Evolutionary conservation across 352 stramenopile genomes (phyloP), one percentile per base, ranked within the genome.

Genomic region (Pythium apleroticum): DNA sequence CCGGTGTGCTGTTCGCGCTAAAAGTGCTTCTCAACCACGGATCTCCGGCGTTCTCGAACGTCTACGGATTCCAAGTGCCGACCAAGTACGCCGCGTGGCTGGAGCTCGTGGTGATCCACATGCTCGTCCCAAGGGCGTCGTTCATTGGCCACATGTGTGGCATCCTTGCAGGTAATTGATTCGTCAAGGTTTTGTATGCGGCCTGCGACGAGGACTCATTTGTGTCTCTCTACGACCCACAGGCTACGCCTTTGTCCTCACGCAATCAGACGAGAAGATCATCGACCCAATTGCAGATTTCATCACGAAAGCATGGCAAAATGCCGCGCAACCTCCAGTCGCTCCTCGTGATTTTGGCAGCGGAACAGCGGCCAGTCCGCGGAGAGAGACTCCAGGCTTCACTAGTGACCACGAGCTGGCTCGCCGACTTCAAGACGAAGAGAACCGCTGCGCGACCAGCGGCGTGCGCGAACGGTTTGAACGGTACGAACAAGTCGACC

Each of bases 81-180:
- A 94, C 88, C 3, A 93, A 95, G 53, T 96, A 96, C 48, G 88
- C 80, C 6, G 78, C 91, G 22, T 97, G 90, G 90, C 73, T 96
- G 3, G 91, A 97, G 68, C 72, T 97, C 15, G 60, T 94, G 15
- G 55, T 95, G 27, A 95, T 95, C 4, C 89, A 95, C 52, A 33
- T 93, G 19, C 63, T 96, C 20, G 85, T 96, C 1, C 90, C 86
- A 1, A 79, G 89, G 48, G 73, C 90, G 14, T 95, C 90, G 11
- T 84, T 97, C 43, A 65, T 97, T 25, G 89, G 86, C 25, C 90
- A 97, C 75, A 77, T 91, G 50, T 92, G 84, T 37, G 91, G 91
- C 19, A 92, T 97, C 24, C 53, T 95, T 12, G 84, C 89, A 60
- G 91, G 91, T 91, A 57, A n/a, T n/a, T n/a, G n/a, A n/a, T n/a